phyloP scores from a whole-genome alignment of 2,329 filamentous ascomycete genomes.

The Phialemonium atrogriseum region DNA sequence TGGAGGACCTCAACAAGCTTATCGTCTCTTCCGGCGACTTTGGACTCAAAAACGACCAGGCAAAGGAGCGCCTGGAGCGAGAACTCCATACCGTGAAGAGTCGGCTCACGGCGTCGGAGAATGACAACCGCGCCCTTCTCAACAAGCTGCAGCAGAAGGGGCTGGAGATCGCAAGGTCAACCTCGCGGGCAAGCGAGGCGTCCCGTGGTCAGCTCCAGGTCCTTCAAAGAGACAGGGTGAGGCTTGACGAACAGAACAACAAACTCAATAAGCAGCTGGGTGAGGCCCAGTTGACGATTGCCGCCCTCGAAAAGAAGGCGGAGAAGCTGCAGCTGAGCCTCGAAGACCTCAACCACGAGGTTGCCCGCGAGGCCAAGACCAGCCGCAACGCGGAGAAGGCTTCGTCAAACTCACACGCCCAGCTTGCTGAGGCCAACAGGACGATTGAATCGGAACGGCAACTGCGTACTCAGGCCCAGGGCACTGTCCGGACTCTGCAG shows the following conservation, averaged over 20 bases:
- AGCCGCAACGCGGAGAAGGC: constrained; percentile 86
- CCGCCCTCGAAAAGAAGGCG: constrained; percentile 83
- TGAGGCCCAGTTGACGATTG: constrained; percentile 74
- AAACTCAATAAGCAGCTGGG: constrained; percentile 77
- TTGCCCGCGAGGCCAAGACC: constrained; percentile 81
- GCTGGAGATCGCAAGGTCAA: constrained; percentile 86
- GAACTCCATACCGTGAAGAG: constrained; percentile 89
- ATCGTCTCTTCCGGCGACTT: constrained; percentile 87
- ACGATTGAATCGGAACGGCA: constrained; percentile 88
- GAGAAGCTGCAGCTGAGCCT: constrained; percentile 84
- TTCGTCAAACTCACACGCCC: constrained; percentile 68
- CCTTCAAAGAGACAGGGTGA: constrained; percentile 75
- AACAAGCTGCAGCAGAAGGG: constrained; percentile 98
- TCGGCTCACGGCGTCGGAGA: constrained; percentile 82
- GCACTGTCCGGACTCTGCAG: constrained; percentile 76
- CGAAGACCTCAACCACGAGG: constrained; percentile 88
- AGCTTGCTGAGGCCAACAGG: constrained; percentile 82
- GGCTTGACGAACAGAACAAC: constrained; percentile 73
- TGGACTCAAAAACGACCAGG: constrained; percentile 82
- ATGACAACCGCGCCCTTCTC: constrained; percentile 88
- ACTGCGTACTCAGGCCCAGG: constrained; percentile 73
- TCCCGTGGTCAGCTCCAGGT: constrained; percentile 68
- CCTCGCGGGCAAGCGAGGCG: constrained; percentile 75
- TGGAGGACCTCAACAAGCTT: constrained; percentile 78
- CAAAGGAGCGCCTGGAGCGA: constrained; percentile 85